Percentiles rank a stretch among this genome's conserved stretches.
Conservation (phyloP, 768 basidiomycete species). For the Pleurotus ostreatus region DNA sequence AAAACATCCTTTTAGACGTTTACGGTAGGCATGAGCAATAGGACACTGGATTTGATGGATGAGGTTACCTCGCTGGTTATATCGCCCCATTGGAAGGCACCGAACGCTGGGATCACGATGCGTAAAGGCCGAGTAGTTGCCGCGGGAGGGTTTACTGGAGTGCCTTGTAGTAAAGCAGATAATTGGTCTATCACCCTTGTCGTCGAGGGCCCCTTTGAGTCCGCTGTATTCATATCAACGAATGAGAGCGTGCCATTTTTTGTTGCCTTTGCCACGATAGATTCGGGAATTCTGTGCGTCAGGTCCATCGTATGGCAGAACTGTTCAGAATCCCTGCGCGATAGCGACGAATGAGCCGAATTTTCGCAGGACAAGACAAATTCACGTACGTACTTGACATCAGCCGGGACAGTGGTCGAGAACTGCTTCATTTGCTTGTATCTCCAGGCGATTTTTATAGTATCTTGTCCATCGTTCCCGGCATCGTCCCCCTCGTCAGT, state of each 20-base stretch:
- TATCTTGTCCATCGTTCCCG: conserved; percentile 41
- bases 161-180: conserved; percentile 24
- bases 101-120: conserved; percentile 60
- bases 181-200: conserved; percentile 22
- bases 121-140: conserved; percentile 28
- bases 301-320: conserved; percentile 76
- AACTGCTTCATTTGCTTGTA: conserved; percentile 94
- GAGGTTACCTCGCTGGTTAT: conserved; percentile 45
- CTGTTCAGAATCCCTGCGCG: conserved; percentile 45
- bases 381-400: conserved; percentile 49
- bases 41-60: neutral
- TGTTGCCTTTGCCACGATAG: conserved; percentile 42
- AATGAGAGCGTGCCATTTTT: conserved; percentile 33
- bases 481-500: conserved; percentile 22
- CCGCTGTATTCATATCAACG: conserved; percentile 17
- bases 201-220: conserved; percentile 10
- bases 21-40: neutral
- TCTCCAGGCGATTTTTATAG: conserved; percentile 96
- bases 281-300: conserved; percentile 52
- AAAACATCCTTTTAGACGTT: conserved; percentile 51
- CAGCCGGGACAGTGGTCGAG: conserved; percentile 69
- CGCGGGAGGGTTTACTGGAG: conserved; percentile 20
- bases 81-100: conserved; percentile 70
- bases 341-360: conserved; percentile 1
- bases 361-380: conserved; percentile 10